Percentiles rank a stretch among this genome's conserved stretches.
phyloP scores from a whole-genome alignment of 83 land plant species.

The Diphasiastrum complanatum region DNA sequence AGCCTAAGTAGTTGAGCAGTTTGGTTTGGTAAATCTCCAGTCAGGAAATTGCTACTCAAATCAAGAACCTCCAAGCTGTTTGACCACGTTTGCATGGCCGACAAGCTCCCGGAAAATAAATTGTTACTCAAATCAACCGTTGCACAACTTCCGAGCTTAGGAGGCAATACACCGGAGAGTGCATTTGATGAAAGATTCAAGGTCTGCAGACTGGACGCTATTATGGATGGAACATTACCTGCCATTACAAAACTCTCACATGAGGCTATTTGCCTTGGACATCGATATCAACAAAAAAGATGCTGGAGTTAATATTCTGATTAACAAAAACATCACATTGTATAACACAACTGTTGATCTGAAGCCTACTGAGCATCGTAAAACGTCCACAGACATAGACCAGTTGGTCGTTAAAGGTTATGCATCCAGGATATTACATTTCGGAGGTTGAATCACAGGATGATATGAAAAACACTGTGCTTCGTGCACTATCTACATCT shows the following conservation, averaged over 20 bases:
- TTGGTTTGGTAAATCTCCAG: slow-evolving; percentile 31
- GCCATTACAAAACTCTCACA: no score
- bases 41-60: slow-evolving; percentile 55
- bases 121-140: slow-evolving; percentile 65
- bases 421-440: no score
- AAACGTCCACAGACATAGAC: no score
- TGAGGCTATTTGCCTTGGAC: not conserved
- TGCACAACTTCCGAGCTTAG: slow-evolving; percentile 35
- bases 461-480: no score
- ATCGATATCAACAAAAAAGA: no score
- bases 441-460: no score
- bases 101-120: slow-evolving; percentile 45
- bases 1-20: slow-evolving; percentile 27
- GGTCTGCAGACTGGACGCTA: slow-evolving; percentile 1
- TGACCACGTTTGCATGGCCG: slow-evolving; percentile 47
- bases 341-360: no score
- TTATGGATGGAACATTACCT: not conserved
- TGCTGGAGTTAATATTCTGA: no score
- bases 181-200: slow-evolving; percentile 19
- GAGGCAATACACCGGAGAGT: slow-evolving; percentile 58
- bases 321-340: no score
- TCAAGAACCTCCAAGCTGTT: slow-evolving; percentile 43
- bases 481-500: no score
- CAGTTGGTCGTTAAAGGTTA: no score
- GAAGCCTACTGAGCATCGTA: no score